Base-by-base conservation (phyloP, 2,329 filamentous ascomycete species). In the Trichoderma hamatum region DNA sequence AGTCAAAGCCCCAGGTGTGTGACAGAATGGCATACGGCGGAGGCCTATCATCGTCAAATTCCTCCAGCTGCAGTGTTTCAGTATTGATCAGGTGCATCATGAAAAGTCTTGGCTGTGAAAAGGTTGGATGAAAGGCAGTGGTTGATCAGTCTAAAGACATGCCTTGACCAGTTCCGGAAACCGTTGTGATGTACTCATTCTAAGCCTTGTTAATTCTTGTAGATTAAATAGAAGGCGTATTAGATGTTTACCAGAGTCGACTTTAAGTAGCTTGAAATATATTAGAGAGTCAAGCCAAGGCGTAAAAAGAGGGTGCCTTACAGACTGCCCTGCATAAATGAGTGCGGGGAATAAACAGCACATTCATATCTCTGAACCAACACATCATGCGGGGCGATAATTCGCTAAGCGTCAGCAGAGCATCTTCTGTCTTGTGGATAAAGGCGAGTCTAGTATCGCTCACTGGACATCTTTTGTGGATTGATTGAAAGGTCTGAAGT, bases 1-100 rank as follows among this genome's bases (percentile, higher is more conserved):
- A 39, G 11, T 68, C 68, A 5, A 26, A 3, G 24, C 72, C 73
- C 77, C 77, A 78, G 1, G 76, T 78, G 36, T 78, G 77, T 0
- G 77, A 78, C 3, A 78, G 72, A 24, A 78, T 78, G 28, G 74
- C 76, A 24, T 78, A 78, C 0, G 70, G 63, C 0, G 75, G 76
- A 5, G 24, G 32, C 7, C 67, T 28, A 19, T 54, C 49, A 10
- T 72, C 71, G 5, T 52, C n/a, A 14, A 75, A 72, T 5, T 70
- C 70, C 34, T 73, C 67, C 4, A 77, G 67, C 13, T 63, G 49
- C 19, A 73, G 13, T 0, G 73, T 72, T 3, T 64, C 58, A 2
- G 71, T 70, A 32, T 76, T 73, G 52, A 77, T 63, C 6, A 76
- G 63, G 24, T 74, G 71, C 75, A 76, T 76, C 5, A 0, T 34